Evolutionary conservation across 1,139 yeast genomes (phyloP).

Genomic region (Hyphopichia khmerensis): DNA sequence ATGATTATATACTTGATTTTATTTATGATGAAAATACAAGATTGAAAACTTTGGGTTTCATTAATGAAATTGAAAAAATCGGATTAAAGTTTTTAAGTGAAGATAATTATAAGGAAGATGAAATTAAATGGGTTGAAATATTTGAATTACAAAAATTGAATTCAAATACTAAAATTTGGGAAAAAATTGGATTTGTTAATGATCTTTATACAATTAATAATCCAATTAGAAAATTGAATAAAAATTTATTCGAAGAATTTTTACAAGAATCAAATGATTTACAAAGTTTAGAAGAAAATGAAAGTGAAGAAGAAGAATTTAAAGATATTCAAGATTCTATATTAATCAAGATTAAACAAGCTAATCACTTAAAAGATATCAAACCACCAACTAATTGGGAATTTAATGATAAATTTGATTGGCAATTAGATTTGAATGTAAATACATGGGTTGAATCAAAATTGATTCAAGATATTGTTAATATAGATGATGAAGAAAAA

Average conservation of each 20-base stretch:
- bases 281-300: slow-evolving; percentile 6
- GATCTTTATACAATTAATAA: slow-evolving; percentile 51
- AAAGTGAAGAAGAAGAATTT: slow-evolving; percentile 11
- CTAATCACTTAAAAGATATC: slow-evolving; percentile 30
- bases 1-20: slow-evolving; percentile 44
- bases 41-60: slow-evolving; percentile 41
- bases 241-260: slow-evolving; percentile 5
- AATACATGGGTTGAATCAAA: slow-evolving; percentile 54
- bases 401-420: slow-evolving; percentile 37
- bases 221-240: slow-evolving; percentile 22
- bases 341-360: slow-evolving; percentile 13
- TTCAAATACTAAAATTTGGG: slow-evolving; percentile 57
- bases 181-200: slow-evolving; percentile 50
- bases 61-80: slow-evolving; percentile 47
- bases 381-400: slow-evolving; percentile 60
- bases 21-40: slow-evolving; percentile 64
- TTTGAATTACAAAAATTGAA: slow-evolving; percentile 69
- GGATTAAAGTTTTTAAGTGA: slow-evolving; percentile 23
- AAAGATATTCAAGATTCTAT: slow-evolving; percentile 10
- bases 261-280: slow-evolving; percentile 4
- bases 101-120: slow-evolving; percentile 1
- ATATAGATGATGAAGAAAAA: slow-evolving; percentile 65
- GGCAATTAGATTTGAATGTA: slow-evolving; percentile 65
- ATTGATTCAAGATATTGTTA: slow-evolving; percentile 51
- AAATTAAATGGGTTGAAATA: slow-evolving; percentile 52